phyloP scores from a whole-genome alignment of 495 filamentous ascomycete genomes.

The Hypomontagnella monticulosa region DNA sequence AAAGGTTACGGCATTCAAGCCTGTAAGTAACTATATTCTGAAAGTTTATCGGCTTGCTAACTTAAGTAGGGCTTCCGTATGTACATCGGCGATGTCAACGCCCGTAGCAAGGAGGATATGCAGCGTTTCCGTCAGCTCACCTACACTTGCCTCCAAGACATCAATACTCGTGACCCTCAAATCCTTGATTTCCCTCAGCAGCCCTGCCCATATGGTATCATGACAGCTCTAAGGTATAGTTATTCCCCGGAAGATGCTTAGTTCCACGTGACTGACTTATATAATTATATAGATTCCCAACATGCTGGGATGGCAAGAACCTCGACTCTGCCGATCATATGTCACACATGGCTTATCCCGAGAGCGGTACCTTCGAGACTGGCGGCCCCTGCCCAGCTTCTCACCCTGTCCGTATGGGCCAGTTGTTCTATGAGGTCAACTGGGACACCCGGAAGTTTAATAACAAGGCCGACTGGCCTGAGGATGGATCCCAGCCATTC shows the following conservation, averaged over 20 bases:
- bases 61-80: conserved; percentile 8
- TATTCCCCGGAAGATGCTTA: too few relatives aligned
- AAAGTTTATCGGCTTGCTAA: not conserved
- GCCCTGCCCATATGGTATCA: conserved; percentile 40
- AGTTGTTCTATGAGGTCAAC: conserved; percentile 25
- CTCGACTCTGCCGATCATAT: conserved; percentile 49
- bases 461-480: conserved; percentile 46
- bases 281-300: not conserved
- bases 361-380: conserved; percentile 47
- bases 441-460: conserved; percentile 49
- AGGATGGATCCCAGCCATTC: conserved; percentile 47
- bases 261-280: too few relatives aligned
- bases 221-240: not conserved
- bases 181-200: conserved; percentile 12
- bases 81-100: conserved; percentile 3
- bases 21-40: not conserved
- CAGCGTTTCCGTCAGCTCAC: conserved; percentile 25
- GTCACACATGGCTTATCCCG: conserved; percentile 43
- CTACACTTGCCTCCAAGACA: conserved; percentile 28
- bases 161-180: conserved; percentile 18
- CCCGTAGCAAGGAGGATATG: not conserved
- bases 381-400: conserved; percentile 28
- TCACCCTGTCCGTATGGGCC: conserved; percentile 18
- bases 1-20: conserved; percentile 4
- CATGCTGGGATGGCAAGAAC: conserved; percentile 51